Evolutionary conservation across 1,139 yeast species (phyloP), one percentile per base, ranked within the genome.

Genomic region (Dujonia santamariae): DNA sequence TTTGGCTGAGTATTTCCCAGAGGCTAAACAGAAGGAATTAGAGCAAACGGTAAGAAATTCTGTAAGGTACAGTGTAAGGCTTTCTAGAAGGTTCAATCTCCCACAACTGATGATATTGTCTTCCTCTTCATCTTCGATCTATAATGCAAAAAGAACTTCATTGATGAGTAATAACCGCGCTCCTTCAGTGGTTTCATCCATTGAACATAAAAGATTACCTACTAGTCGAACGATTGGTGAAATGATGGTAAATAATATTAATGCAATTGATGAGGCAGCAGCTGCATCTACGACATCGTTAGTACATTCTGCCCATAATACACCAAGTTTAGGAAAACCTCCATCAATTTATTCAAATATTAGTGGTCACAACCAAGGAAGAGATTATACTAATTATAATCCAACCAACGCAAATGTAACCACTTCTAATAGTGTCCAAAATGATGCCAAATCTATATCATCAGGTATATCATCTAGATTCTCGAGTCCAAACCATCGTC

Each of bases 1-100:
- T 52, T 66, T 92, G 48, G 84, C 88, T 1, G 96, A 90, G 45
- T 92, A 85, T 56, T 92, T 92, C 67, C 98, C 98, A 0, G 84
- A 83, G 34, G 82, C 95, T 0, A 81, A 78, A 26, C 78, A 80
- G 35, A 70, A 72, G 32, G 85, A 82, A 38, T 69, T 92, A 42
- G 85, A 85, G 44, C 80, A 82, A 40, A 88, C 96, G 1, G 78
- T 90, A 30, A 66, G 95, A 20, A 88, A 86, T 53, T 85, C 96
- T 6, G 88, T 85, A 16, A 66, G 94, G 39, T 79, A 83, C 48
- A 81, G 88, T 32, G 80, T 80, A 14, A 66, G 87, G 35, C 58
- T 81, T 43, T 78, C 80, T 5, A 56, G 69, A 26, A 44, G 67
- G 26, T 57, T 64, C 35, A 55, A 59, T 36, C 33, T 56, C 18